A percentile compares a stretch with the other conserved stretches of the same genome.
Evolutionary conservation across 371 early-diverging fungal genomes (phyloP).

Genomic region (Dichotomocladium elegans): DNA sequence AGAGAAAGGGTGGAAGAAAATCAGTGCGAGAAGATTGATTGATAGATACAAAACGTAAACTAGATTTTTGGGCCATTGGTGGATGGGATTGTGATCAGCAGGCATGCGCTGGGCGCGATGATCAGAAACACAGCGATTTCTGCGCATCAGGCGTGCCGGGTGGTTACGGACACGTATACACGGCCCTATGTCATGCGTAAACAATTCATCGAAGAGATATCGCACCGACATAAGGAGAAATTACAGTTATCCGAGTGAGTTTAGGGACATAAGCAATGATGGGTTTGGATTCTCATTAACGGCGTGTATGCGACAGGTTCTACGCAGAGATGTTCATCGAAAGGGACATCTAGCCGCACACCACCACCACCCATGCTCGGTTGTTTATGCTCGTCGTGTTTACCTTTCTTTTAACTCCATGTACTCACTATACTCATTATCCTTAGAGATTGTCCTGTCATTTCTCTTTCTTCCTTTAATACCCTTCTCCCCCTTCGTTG

Average conservation of each 20-base stretch:
- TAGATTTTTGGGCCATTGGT: constrained; percentile 69
- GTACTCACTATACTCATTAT: too few species aligned
- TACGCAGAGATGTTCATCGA: constrained; percentile 2
- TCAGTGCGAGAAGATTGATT: too few species aligned
- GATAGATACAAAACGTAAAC: neutral
- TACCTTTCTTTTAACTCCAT: too few species aligned
- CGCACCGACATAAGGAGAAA: constrained; percentile 46
- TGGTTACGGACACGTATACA: constrained; percentile 54
- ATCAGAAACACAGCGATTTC: constrained; percentile 70
- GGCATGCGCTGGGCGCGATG: constrained; percentile 65
- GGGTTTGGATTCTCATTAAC: neutral
- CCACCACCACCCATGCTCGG: too few species aligned
- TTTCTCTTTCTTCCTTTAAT: too few species aligned
- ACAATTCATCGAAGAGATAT: constrained; percentile 56
- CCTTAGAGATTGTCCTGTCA: too few species aligned
- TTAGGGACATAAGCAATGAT: neutral
- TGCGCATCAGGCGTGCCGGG: constrained; percentile 59
- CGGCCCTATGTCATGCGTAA: constrained; percentile 56
- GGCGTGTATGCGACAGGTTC: neutral
- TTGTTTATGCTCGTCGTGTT: too few species aligned
- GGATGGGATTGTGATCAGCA: constrained; percentile 69
- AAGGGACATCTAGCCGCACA: too few species aligned
- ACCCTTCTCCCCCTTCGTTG: too few species aligned
- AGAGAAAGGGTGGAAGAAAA: constrained; percentile 2
- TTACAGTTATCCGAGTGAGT: constrained; percentile 51